Base-by-base conservation (phyloP, 2,329 filamentous ascomycete species). In the Hypomyces perniciosus region DNA sequence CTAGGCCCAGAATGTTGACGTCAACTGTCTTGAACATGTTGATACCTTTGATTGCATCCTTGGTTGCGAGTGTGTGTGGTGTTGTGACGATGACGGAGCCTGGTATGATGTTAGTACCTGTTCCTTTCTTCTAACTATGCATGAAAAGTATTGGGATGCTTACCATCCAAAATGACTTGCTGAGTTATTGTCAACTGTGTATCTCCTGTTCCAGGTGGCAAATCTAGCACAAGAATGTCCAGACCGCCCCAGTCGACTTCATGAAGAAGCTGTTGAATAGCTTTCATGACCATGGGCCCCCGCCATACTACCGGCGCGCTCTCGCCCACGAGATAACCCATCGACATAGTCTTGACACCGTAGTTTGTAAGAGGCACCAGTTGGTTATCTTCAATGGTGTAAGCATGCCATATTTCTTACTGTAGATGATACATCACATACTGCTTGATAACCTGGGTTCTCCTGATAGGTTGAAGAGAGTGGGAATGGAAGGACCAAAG, bases 181-280 rank as follows among this genome's bases (percentile, higher is more conserved):
- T 99, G 93, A 12, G 90, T 92, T 54, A 99, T 93, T n/a, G 90
- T 96, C 57, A 99, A 76, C 65, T 99, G 93, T 1, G 92, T 92
- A 63, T 99, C 93, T 27, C 93, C 93, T 0, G 93, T 99, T 3
- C 93, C 93, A 0, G 93, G 93, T 0, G 93, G 93, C 44, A 99
- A 71, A 66, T 99, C 93, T 2, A 99, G 74, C 4, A 99, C 86
- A 1, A 99, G 76, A 2, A 97, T 72, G 65, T 99, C 93, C 3
- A 99, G 74, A 9, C 84, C 85, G 10, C 86, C 89, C 93, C 93
- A 99, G 48, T 93, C 87, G 1, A 99, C 93, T 59, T 96, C 90
- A 66, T 96, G 92, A 6, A 99, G 79, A 5, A 99, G 82, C 65
- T 99, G 93, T 59, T 96, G 91, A 57, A 99, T 78, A 0, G 93